phyloP scores from a whole-genome alignment of 257 asterid genomes.

The Jacaranda mimosifolia region DNA sequence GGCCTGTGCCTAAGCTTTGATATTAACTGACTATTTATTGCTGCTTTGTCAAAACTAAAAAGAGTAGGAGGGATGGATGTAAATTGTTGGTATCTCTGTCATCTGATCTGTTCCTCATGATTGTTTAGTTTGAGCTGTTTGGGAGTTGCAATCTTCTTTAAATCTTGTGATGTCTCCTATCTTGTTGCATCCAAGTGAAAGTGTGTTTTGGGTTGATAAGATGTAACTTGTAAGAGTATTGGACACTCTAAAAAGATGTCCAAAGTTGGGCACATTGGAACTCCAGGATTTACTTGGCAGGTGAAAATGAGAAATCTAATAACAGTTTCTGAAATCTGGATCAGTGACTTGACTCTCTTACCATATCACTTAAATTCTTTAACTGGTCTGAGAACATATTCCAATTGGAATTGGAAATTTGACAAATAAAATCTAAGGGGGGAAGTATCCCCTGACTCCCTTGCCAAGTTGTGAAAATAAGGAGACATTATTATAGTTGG shows the following conservation, averaged over 20 bases:
- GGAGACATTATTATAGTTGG: not conserved
- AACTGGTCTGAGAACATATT: not conserved
- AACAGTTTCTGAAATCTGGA: not conserved
- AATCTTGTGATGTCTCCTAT: not conserved
- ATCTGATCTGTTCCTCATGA: not conserved
- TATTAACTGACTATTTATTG: not conserved
- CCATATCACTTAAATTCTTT: not conserved
- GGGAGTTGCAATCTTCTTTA: not conserved
- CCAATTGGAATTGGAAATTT: not conserved
- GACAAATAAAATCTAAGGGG: not conserved
- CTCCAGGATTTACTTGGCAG: slow-evolving; percentile 3
- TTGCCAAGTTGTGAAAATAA: not conserved
- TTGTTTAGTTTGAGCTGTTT: slow-evolving; percentile 3
- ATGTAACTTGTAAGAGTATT: not conserved
- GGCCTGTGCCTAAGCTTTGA: not conserved
- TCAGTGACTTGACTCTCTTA: not conserved
- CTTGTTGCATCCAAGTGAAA: not conserved
- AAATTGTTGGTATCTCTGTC: not conserved
- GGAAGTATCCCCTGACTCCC: slow-evolving; percentile 5
- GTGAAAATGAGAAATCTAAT: not conserved
- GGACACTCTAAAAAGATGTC: not conserved
- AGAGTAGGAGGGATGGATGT: not conserved
- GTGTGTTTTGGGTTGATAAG: not conserved
- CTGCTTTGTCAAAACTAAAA: not conserved
- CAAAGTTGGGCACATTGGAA: not conserved